Conservation (phyloP, 345 rosid genomes). For the Corymbia maculata region DNA sequence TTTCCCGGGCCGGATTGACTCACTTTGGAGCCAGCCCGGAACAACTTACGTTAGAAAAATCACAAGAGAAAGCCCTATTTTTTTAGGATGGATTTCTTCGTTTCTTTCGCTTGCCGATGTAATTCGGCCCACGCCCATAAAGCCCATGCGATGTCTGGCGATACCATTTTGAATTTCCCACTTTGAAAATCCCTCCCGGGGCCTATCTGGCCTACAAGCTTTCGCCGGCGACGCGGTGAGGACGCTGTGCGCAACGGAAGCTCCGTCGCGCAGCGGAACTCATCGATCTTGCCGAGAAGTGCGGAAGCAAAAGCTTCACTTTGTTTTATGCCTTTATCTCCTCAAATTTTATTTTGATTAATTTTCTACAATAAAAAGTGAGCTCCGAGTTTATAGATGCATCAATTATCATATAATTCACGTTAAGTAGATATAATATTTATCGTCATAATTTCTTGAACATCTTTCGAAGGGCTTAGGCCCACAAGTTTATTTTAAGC, state of each 20-base stretch:
- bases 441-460: not conserved
- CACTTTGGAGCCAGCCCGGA: not conserved
- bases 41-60: not conserved
- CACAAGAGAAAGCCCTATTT: not conserved
- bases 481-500: fast-evolving
- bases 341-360: not conserved
- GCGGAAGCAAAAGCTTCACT: not conserved
- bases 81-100: not conserved
- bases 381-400: fast-evolving
- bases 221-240: not conserved
- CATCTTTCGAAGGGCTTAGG: not conserved
- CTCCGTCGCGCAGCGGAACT: not conserved
- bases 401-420: not conserved
- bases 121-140: not conserved
- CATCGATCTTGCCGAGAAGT: not conserved
- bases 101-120: not conserved
- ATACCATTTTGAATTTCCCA: not conserved
- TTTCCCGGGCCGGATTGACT: not conserved
- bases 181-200: not conserved
- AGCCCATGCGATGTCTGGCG: not conserved
- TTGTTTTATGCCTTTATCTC: not conserved
- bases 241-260: not conserved
- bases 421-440: fast-evolving
- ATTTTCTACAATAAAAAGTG: not conserved
- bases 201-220: not conserved